Evolutionary conservation across 2,329 filamentous ascomycete genomes (phyloP).

Genomic region (Fusarium guadeloupense): DNA sequence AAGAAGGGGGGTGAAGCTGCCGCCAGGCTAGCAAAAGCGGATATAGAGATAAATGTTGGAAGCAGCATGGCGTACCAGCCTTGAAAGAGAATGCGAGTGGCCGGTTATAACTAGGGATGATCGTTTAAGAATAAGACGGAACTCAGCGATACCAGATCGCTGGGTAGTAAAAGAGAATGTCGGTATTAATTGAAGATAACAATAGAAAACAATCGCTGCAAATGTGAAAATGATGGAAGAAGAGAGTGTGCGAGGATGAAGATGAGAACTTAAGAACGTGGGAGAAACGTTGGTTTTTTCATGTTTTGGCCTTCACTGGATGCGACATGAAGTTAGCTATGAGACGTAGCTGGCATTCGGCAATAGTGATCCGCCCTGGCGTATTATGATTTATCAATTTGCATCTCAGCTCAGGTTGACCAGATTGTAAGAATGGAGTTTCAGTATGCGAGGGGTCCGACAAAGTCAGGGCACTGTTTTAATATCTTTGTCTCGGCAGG

Average conservation of each 20-base stretch:
- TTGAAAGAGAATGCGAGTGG: neutral
- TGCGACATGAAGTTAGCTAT: neutral
- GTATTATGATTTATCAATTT: neutral
- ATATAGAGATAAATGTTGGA: slow-evolving; percentile 13
- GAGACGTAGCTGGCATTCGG: slow-evolving; percentile 26
- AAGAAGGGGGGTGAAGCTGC: slow-evolving; percentile 25
- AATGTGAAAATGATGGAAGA: neutral
- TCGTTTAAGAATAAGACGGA: neutral
- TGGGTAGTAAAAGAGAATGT: slow-evolving; percentile 12
- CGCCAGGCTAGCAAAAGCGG: slow-evolving; percentile 15
- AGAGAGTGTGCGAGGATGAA: neutral
- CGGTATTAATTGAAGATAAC: slow-evolving; percentile 10
- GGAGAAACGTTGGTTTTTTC: slow-evolving; percentile 21
- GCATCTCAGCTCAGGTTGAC: neutral
- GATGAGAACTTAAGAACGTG: neutral
- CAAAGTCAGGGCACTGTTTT: slow-evolving; percentile 7
- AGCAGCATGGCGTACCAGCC: slow-evolving; percentile 12
- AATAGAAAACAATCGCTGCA: slow-evolving; percentile 24
- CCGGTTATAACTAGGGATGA: neutral
- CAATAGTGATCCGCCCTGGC: slow-evolving; percentile 4
- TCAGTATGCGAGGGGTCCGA: neutral
- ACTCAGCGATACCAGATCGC: slow-evolving; percentile 30
- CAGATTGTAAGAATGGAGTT: neutral
- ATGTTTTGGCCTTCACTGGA: slow-evolving; percentile 10
- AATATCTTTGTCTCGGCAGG: slow-evolving; percentile 11